Evolutionary conservation across 2,329 filamentous ascomycete species (phyloP).

Genomic region (Metarhizium rileyi): DNA sequence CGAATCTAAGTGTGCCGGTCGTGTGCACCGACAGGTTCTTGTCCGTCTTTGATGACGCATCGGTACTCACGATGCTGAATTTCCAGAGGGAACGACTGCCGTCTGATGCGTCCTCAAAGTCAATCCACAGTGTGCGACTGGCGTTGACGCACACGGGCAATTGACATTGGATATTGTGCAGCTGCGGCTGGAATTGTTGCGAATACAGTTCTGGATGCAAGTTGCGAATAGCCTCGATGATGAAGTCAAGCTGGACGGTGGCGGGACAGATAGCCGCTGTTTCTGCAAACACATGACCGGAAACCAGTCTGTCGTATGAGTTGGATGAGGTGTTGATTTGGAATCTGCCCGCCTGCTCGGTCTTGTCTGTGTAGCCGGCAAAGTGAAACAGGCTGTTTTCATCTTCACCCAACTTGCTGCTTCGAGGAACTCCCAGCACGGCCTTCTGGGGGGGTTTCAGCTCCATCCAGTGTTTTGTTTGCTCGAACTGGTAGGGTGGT

Average conservation of each 20-base stretch:
- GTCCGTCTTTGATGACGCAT: not conserved
- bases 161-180: conserved; percentile 17
- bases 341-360: conserved; percentile 17
- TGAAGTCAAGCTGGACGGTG: conserved; percentile 23
- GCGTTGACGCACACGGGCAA: conserved; percentile 7
- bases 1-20: not conserved
- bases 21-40: not conserved
- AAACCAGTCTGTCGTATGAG: conserved; percentile 24
- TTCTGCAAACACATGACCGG: conserved; percentile 28
- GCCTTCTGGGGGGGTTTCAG: conserved; percentile 12
- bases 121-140: conserved; percentile 19
- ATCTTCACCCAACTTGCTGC: not conserved
- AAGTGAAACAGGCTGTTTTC: not conserved
- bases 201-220: conserved; percentile 17
- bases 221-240: conserved; percentile 20
- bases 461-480: conserved; percentile 28
- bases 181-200: conserved; percentile 14
- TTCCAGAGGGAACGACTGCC: not conserved
- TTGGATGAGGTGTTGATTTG: conserved; percentile 27
- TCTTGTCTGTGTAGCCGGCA: not conserved
- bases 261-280: conserved; percentile 29
- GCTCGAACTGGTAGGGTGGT: conserved; percentile 35
- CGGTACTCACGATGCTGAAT: not conserved
- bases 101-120: conserved; percentile 7
- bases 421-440: not conserved